Percentiles rank a stretch among this genome's conserved stretches.
These are phyloP conservation scores for Coprinellus aureogranulatus DNA, from an alignment of 768 basidiomycete species.

Conservation along the genomic window DNA sequence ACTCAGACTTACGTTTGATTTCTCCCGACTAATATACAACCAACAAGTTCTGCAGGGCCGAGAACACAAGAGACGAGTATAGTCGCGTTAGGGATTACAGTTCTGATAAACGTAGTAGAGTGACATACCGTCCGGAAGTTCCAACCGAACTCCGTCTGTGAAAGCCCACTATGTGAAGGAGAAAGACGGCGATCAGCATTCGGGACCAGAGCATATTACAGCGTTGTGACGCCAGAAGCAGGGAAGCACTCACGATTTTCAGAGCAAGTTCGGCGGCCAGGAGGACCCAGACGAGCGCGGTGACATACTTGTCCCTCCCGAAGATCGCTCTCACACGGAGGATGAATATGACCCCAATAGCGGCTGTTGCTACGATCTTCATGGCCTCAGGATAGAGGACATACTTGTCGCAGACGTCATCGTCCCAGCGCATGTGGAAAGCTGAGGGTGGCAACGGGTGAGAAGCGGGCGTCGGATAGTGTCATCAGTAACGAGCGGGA, in stretches of 20 bases:
- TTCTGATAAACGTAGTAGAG: not conserved
- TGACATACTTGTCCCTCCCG: slow-evolving; percentile 16
- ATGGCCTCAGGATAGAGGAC: slow-evolving; percentile 34
- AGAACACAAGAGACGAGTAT: no score
- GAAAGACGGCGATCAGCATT: no score
- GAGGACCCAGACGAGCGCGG: slow-evolving; percentile 17
- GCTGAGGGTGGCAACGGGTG: no score
- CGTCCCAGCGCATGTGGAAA: slow-evolving; percentile 33
- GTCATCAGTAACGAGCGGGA: no score
- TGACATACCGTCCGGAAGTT: slow-evolving; percentile 28
- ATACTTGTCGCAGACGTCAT: slow-evolving; percentile 30
- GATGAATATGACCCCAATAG: slow-evolving; percentile 34
- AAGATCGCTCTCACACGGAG: slow-evolving; percentile 31
- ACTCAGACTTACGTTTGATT: slow-evolving; percentile 21
- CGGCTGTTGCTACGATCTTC: slow-evolving; percentile 28
- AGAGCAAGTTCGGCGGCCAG: slow-evolving; percentile 25
- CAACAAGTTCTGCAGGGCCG: slow-evolving; percentile 25
- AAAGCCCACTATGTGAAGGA: slow-evolving; percentile 30
- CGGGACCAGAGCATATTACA: no score
- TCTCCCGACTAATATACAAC: slow-evolving; percentile 35
- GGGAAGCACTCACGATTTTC: slow-evolving; percentile 30
- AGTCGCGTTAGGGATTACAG: not conserved
- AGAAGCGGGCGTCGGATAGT: no score
- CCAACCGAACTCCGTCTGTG: slow-evolving; percentile 30
- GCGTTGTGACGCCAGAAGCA: not conserved